phyloP scores from a whole-genome alignment of 1,139 yeast species.

The Sugiyamaella xylanicola region DNA sequence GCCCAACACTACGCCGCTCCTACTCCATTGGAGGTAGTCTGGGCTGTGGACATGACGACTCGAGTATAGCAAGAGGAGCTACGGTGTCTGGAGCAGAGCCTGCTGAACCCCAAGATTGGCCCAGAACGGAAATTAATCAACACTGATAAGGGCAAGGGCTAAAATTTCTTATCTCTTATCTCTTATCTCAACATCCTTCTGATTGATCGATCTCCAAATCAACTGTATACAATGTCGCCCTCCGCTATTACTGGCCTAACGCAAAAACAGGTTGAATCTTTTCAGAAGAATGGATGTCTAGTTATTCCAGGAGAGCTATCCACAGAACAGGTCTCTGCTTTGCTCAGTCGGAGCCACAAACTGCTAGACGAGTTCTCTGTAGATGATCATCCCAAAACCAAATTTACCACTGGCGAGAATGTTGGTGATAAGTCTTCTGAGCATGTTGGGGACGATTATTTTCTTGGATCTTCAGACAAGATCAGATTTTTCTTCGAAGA shows the following conservation, averaged over 20 bases:
- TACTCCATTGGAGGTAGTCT: too few species aligned
- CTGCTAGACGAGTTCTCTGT: slow-evolving; percentile 56
- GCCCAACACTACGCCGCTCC: too few species aligned
- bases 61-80: too few species aligned
- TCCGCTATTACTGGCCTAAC: slow-evolving; percentile 35
- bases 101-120: too few species aligned
- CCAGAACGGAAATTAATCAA: too few species aligned
- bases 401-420: slow-evolving; percentile 60
- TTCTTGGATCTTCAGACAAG: slow-evolving; percentile 69
- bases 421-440: slow-evolving; percentile 49
- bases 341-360: slow-evolving; percentile 50
- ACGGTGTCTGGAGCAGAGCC: too few species aligned
- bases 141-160: background rate
- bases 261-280: slow-evolving; percentile 41
- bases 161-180: background rate
- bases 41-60: too few species aligned
- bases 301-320: slow-evolving; percentile 59
- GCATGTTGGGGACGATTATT: slow-evolving; percentile 76
- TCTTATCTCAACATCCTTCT: background rate
- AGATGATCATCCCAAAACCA: slow-evolving; percentile 66
- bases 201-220: background rate
- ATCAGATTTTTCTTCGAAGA: slow-evolving; percentile 71
- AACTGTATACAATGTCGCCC: background rate
- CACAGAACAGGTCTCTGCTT: slow-evolving; percentile 44
- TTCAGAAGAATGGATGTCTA: slow-evolving; percentile 62